Evolutionary conservation across 176 grass and related monocot genomes (phyloP), one percentile per base, ranked within the genome.

Genomic region (Carex littledalei): DNA sequence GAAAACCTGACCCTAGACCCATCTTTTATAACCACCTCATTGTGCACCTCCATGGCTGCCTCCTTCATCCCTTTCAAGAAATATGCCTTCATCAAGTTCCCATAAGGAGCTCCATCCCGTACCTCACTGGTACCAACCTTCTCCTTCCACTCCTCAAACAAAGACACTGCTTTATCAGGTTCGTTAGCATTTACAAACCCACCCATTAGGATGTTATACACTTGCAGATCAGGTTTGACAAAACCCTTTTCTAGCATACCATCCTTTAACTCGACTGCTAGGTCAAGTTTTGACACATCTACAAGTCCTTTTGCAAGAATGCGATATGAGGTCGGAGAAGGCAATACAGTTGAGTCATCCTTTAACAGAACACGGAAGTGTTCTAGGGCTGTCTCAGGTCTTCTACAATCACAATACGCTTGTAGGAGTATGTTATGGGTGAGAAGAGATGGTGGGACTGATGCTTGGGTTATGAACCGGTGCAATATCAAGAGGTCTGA

Each of bases 401-500:
- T 92, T 66, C 91, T 88, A 86, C 92, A 93, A 57, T 94, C 95
- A 85, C 93, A 93, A 85, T 90, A 93, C 5, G 91, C 89, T 88
- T 98, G 92, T 47, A 98, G 89, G 80, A 98, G 83, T 62, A 94
- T 84, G 86, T 94, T 94, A 82, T 94, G 88, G 12, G 95, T 98
- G 82, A 92, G 67, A 74, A 98, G 61, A 80, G 88, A 94, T 53
- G 95, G 93, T 35, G 95, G 87, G 54, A 98, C 92, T 43, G 88
- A 89, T 5, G 95, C 95, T 87, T 98, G 95, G 11, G 91, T 98
- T 78, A 98, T 86, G 87, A 98, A 98, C 55, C 95, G 92, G 76
- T 98, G 95, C 63, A 98, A 91, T 45, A 91, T 87, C 9, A 94
- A 89, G 62, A 98, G 83, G 52, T 98, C 95, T 17, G 91, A 87